Base-by-base conservation (phyloP, 768 basidiomycete species). In the Atractiella rhizophila region DNA sequence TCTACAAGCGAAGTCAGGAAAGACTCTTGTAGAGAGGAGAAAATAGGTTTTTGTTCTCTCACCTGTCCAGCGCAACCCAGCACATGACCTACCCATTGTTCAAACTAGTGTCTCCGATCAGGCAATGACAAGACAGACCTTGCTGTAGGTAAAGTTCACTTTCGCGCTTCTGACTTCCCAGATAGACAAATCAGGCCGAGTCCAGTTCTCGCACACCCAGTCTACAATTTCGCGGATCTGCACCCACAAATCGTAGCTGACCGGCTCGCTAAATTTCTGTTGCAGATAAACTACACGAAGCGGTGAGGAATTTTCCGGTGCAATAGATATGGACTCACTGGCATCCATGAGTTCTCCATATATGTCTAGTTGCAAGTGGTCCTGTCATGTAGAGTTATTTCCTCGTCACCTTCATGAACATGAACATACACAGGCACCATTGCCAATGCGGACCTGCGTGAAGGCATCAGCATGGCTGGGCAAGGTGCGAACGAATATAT, bases 361-460 rank as follows among this genome's bases (percentile, higher is more conserved):
- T 41, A 98, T 94, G 57, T 98, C 88, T 51, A 86, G 60, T 54
- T 96, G 86, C 9, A 91, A 57, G 56, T 94, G 86, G 56, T 85
- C 75, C 3, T n/a, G n/a, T n/a, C n/a, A n/a, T n/a, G n/a, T n/a
- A n/a, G n/a, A n/a, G n/a, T n/a, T n/a, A n/a, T n/a, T n/a, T n/a
- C n/a, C n/a, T n/a, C n/a, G n/a, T n/a, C n/a, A n/a, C n/a, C n/a
- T n/a, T n/a, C n/a, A n/a, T n/a, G n/a, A n/a, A n/a, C n/a, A n/a
- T n/a, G n/a, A n/a, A n/a, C n/a, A n/a, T n/a, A n/a, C n/a, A n/a
- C 82, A 83, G 0, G 88, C 88, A 4, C 88, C 88, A 56, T 98
- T 98, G 4, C 88, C 88, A 43, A 98, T 83, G 10, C 60, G 48
- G 7, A 63, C 62, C 2, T 59, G 60, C 41, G 56, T 60, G 26